These are phyloP conservation scores for Castanopsis chinensis DNA, from an alignment of 306 rosid genomes.

Conservation along the genomic window DNA sequence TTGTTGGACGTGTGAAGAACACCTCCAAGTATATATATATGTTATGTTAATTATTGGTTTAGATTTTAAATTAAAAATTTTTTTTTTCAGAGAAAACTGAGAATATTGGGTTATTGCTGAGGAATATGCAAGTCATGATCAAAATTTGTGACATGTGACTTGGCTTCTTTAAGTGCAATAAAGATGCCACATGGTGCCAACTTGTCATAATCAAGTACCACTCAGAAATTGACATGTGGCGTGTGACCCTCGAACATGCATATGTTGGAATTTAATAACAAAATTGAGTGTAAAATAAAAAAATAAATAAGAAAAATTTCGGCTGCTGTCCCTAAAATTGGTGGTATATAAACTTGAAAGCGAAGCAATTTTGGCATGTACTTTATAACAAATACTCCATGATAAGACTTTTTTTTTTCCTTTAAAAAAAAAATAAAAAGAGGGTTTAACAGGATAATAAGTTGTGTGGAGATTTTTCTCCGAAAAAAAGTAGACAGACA, in stretches of 20 bases:
- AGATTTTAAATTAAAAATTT: neutral
- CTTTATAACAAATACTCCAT: too few species aligned
- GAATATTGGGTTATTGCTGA: neutral
- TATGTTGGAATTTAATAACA: conserved; percentile 1
- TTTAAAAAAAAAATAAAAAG: too few species aligned
- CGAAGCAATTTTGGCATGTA: neutral
- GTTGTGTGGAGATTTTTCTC: too few species aligned
- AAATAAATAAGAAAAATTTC: too few species aligned
- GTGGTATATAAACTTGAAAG: neutral
- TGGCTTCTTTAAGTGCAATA: conserved; percentile 4
- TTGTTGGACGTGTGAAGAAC: too few species aligned
- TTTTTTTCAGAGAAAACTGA: neutral
- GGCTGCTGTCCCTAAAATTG: neutral
- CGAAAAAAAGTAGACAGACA: too few species aligned
- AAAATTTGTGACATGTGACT: neutral
- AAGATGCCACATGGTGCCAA: conserved; percentile 11
- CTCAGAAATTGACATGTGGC: conserved; percentile 12
- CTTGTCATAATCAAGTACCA: conserved; percentile 22
- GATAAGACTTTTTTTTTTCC: neutral
- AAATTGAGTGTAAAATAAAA: neutral
- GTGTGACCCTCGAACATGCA: conserved; percentile 14
- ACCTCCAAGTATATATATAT: neutral
- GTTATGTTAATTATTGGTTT: neutral
- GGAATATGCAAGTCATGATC: neutral
- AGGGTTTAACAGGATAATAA: too few species aligned